Evolutionary conservation across 768 basidiomycete genomes (phyloP), one percentile per base, ranked within the genome.

Genomic region (Boletales sp.): DNA sequence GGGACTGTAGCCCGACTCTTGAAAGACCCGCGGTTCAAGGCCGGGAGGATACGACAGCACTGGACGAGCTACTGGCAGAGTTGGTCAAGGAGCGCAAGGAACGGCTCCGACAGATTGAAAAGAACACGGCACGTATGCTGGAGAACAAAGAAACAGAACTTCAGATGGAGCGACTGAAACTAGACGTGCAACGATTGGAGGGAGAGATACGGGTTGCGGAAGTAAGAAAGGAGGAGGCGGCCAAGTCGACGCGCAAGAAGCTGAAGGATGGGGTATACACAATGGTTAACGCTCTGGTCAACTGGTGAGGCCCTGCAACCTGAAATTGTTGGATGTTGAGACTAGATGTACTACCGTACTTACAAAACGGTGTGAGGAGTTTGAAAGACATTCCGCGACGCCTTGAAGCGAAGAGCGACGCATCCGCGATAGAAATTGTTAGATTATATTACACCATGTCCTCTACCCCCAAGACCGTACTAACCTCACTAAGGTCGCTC

Each of bases 381-480:
- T 27, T 27, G 24, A 27, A 27, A 27, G 7, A 27, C 24, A 27
- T 27, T 27, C 24, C 24, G 24, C 24, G 24, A 27, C 7, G 24
- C 24, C 24, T 6, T 27, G 24, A 7, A 27, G 24, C 24, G 5
- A 27, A 27, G 24, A 27, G 24, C 6, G 24, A 27, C 7, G 24
- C 24, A 27, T 3, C 24, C 24, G 24, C 24, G 24, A 7, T 6
- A 27, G 2, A 27, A 27, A 27, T 27, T 27, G 24, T 21, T 4
- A 21, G 21, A 21, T 31, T 12, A 4, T 7, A 41, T 56, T 13
- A 57, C 50, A 57, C 52, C 43, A 57, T 12, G 18, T 57, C 46
- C 12, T 48, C 55, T 4, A 52, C 4, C 2, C 21, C 21, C 21
- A 4, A 21, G 21, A 21, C 21, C 21, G 21, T 21, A 21, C 4